phyloP scores from a whole-genome alignment of 495 filamentous ascomycete species.

The Margaritispora aquatica region DNA sequence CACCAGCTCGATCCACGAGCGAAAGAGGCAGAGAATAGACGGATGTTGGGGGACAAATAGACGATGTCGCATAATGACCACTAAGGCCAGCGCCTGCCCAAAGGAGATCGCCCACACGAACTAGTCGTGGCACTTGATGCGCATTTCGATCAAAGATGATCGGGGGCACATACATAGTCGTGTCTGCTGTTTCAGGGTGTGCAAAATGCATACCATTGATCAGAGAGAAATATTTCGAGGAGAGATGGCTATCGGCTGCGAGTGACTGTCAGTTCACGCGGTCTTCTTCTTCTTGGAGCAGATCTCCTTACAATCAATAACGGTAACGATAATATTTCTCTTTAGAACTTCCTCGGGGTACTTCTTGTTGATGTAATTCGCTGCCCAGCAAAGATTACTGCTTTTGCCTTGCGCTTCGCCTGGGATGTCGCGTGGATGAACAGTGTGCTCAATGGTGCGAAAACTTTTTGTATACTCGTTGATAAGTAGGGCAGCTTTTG shows the following conservation, averaged over 20 bases:
- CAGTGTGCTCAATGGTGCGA: slow-evolving; percentile 50
- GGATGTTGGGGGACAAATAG: slow-evolving; percentile 56
- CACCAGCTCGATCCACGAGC: slow-evolving; percentile 54
- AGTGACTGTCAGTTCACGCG: no score
- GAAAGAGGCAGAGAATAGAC: slow-evolving; percentile 61
- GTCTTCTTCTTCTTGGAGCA: not conserved
- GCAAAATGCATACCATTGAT: slow-evolving; percentile 52
- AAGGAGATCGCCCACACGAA: slow-evolving; percentile 50
- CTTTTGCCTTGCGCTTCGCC: slow-evolving; percentile 62
- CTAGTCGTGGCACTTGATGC: slow-evolving; percentile 50
- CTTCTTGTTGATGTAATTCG: slow-evolving; percentile 53
- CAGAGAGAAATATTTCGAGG: slow-evolving; percentile 55
- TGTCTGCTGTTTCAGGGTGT: slow-evolving; percentile 46
- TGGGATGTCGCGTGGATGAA: slow-evolving; percentile 54
- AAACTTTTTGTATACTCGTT: slow-evolving; percentile 53
- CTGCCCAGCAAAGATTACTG: slow-evolving; percentile 63
- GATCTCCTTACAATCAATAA: slow-evolving; percentile 55
- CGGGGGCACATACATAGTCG: slow-evolving; percentile 57
- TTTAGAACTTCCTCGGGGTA: slow-evolving; percentile 32
- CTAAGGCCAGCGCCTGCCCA: slow-evolving; percentile 61
- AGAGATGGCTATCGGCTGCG: slow-evolving; percentile 63
- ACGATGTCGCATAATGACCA: slow-evolving; percentile 44
- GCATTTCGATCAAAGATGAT: slow-evolving; percentile 69
- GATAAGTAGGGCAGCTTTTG: slow-evolving; percentile 50
- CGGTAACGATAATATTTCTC: slow-evolving; percentile 56